Conservation (phyloP, 306 rosid genomes). For the Erythrophleum fordii region DNA sequence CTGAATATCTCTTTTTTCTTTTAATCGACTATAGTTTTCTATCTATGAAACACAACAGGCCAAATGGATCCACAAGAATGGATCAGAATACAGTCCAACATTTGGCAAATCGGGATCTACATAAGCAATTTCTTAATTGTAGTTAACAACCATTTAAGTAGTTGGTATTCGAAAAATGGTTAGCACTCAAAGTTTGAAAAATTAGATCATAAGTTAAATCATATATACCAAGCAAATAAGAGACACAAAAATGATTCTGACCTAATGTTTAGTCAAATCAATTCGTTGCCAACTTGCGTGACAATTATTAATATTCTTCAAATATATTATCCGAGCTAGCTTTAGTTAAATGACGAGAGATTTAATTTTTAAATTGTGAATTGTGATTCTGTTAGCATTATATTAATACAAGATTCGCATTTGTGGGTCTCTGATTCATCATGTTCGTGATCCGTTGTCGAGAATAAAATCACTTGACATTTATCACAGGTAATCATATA, state of each 20-base stretch:
- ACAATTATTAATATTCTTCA: conserved; percentile 11
- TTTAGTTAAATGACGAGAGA: background rate
- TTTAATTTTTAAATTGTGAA: background rate
- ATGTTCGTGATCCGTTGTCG: conserved; percentile 48
- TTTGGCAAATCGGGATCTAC: conserved; percentile 26
- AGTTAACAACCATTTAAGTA: background rate
- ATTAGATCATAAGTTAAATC: too few species aligned
- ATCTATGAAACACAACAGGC: background rate
- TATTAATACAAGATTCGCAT: background rate
- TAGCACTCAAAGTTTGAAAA: too few species aligned
- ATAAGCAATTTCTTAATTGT: too few species aligned
- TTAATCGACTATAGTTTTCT: background rate
- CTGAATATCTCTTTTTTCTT: background rate
- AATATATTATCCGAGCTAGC: background rate
- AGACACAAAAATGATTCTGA: background rate
- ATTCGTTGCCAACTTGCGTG: background rate
- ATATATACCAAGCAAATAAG: background rate
- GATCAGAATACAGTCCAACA: conserved; percentile 10
- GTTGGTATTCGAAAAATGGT: too few species aligned
- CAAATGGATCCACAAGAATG: conserved; percentile 1
- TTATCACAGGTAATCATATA: conserved; percentile 15
- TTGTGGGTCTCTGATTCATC: conserved; percentile 48
- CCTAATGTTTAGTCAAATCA: background rate
- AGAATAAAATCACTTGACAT: conserved; percentile 53
- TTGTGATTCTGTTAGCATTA: background rate